Percentiles rank a stretch among this genome's conserved stretches.
phyloP scores from a whole-genome alignment of 2,329 filamentous ascomycete genomes.

The Fusarium bulbicola region DNA sequence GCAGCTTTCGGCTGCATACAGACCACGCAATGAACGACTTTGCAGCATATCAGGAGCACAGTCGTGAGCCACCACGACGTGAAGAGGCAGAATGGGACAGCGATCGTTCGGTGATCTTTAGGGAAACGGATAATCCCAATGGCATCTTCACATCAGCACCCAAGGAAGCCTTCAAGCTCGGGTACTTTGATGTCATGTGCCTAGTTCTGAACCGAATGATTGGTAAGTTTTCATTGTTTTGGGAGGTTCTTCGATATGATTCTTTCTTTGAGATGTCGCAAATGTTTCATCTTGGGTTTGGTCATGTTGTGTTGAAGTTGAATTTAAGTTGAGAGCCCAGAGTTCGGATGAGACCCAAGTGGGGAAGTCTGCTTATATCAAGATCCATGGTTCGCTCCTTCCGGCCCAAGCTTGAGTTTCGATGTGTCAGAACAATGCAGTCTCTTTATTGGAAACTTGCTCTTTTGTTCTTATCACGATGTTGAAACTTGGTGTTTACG shows the following conservation, averaged over 20 bases:
- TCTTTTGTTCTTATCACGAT: background rate
- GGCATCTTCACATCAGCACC: conserved; percentile 48
- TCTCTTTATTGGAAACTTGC: background rate
- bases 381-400: conserved; percentile 21
- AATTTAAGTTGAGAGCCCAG: conserved; percentile 25
- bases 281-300: background rate
- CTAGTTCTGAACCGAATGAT: conserved; percentile 51
- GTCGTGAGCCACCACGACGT: background rate
- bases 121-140: conserved; percentile 33
- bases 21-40: conserved; percentile 43
- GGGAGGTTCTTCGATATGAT: fast-evolving
- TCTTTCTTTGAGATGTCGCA: background rate
- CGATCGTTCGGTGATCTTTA: conserved; percentile 29
- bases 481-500: background rate
- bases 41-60: conserved; percentile 26
- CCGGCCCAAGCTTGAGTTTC: conserved; percentile 22
- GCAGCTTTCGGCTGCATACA: background rate
- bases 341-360: conserved; percentile 28
- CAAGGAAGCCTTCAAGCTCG: conserved; percentile 47
- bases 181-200: conserved; percentile 49
- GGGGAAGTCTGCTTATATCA: conserved; percentile 24
- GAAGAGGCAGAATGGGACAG: conserved; percentile 24
- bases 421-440: conserved; percentile 19
- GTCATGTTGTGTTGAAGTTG: conserved; percentile 33
- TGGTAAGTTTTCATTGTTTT: conserved; percentile 39